Evolutionary conservation across 805 yeast genomes (phyloP), one percentile per base, ranked within the genome.

Genomic region (Saturnispora mendoncae): DNA sequence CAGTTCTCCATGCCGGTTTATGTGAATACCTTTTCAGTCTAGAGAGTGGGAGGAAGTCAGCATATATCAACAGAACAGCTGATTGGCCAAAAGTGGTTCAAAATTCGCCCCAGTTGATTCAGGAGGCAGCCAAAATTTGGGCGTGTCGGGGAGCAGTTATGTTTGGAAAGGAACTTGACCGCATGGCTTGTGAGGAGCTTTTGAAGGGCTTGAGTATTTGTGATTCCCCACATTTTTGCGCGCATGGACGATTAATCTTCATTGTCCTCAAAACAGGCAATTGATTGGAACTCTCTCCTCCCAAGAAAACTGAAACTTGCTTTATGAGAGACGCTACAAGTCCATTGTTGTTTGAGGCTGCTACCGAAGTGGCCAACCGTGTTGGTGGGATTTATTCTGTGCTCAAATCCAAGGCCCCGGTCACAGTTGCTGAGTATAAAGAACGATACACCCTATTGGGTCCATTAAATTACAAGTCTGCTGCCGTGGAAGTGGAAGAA

Each of bases 351-450:
- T 87, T 90, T 56, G 98, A 90, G 67, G 82, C 85, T 34, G 95
- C 97, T 47, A 90, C 98, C 2, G 98, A 90, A 61, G 97, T 90
- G 39, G 97, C 97, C 54, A 88, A 92, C 68, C 72, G 94, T 54
- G 97, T 90, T 18, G 98, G 98, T 38, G 98, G 98, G 28, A 90
- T 90, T 60, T 90, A 90, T 67, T 88, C 97, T 6, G 98, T 90
- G 39, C 72, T 90, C 56, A 92, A 92, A 61, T 85, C 96, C 9
- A 90, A 90, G 64, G 97, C 97, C 6, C 97, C 97, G 7, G 87
- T 88, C 46, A 90, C 98, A 7, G 90, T 84, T 39, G 87, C 94
- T 31, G 97, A 90, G 62, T 92, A 87, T 64, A 75, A 84, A 49
- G 85, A 82, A 52, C 71, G 95, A 42, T 90, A 90, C 65, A 78